Conservation (phyloP, 306 rosid species). For the Datisca glomerata region DNA sequence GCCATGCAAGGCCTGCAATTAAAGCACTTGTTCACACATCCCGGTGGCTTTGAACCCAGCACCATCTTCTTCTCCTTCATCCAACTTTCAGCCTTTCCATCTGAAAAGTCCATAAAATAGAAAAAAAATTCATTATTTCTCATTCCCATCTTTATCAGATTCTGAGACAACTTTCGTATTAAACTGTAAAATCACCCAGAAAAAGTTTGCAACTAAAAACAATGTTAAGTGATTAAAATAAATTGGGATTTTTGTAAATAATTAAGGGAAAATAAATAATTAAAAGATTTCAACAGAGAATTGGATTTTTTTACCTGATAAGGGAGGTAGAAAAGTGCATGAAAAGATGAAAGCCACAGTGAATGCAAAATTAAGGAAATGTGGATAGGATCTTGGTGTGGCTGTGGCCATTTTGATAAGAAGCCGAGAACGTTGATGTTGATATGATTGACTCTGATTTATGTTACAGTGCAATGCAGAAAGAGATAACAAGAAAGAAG, state of each 20-base stretch:
- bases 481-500: no score
- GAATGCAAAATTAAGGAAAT: conserved; percentile 1
- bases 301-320: conserved; percentile 8
- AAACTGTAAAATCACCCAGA: no score
- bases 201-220: no score
- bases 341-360: not conserved
- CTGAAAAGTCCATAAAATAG: not conserved
- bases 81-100: not conserved
- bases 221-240: no score
- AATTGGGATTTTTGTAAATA: no score
- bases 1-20: conserved; percentile 83
- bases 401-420: no score
- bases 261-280: no score
- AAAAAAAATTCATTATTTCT: not conserved
- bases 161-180: no score
- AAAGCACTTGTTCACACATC: conserved; percentile 65
- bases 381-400: not conserved
- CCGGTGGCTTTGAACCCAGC: conserved; percentile 86
- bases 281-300: not conserved
- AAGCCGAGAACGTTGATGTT: not conserved
- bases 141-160: not conserved
- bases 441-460: not conserved
- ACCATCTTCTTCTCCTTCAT: conserved; percentile 13
- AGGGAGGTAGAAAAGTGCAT: conserved; percentile 4
- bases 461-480: not conserved